These are phyloP conservation scores for Komagataella kurtzmanii DNA, from an alignment of 805 yeast species.

Conservation along the genomic window DNA sequence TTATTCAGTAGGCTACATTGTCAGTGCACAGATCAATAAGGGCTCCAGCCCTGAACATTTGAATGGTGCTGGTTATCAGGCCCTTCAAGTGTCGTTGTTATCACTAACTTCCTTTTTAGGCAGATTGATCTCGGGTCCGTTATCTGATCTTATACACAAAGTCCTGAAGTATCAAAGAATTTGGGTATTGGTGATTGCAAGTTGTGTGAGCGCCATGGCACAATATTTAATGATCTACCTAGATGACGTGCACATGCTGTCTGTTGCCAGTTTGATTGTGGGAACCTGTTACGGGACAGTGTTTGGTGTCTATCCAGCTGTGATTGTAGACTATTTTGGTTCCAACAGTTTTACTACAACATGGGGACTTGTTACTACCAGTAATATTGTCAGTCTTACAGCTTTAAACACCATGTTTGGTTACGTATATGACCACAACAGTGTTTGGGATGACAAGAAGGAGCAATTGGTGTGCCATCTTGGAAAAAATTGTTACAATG, in stretches of 20 bases:
- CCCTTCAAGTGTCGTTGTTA: constrained; percentile 55
- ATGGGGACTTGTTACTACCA: constrained; percentile 68
- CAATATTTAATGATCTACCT: constrained; percentile 21
- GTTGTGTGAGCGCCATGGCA: constrained; percentile 21
- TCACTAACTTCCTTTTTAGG: constrained; percentile 58
- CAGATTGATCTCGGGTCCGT: constrained; percentile 48
- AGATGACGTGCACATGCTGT: constrained; percentile 28
- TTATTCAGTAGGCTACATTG: constrained; percentile 63
- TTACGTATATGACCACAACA: constrained; percentile 29
- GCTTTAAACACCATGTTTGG: constrained; percentile 45
- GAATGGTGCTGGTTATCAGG: constrained; percentile 36
- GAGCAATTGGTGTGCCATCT: constrained; percentile 24
- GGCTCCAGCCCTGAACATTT: constrained; percentile 12
- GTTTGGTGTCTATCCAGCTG: constrained; percentile 66
- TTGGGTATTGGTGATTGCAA: constrained; percentile 44
- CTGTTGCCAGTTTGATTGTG: constrained; percentile 36
- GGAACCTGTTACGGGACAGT: constrained; percentile 61
- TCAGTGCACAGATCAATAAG: constrained; percentile 26
- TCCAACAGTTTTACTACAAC: constrained; percentile 54
- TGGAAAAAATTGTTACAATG: constrained; percentile 35
- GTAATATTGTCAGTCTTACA: constrained; percentile 46
- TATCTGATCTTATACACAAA: constrained; percentile 47
- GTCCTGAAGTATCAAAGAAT: constrained; percentile 40
- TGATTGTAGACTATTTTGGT: constrained; percentile 63
- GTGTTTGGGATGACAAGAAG: constrained; percentile 24